phyloP scores from a whole-genome alignment of 805 yeast genomes.

The Wickerhamiella dianesei region DNA sequence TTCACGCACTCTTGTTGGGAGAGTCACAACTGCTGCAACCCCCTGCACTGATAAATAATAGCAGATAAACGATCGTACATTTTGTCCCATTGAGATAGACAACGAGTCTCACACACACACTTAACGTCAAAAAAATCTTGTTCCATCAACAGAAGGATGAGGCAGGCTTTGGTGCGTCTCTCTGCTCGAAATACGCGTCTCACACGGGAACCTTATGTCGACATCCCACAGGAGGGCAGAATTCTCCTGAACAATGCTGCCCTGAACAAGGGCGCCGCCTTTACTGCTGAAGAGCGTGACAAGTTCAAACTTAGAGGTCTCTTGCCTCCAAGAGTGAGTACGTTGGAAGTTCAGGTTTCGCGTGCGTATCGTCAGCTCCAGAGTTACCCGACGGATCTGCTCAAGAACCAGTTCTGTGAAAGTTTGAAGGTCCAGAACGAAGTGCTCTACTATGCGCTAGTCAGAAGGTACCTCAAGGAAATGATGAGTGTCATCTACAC shows the following conservation, averaged over 20 bases:
- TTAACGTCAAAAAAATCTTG: neutral
- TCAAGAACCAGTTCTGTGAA: slow-evolving; percentile 84
- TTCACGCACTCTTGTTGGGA: neutral
- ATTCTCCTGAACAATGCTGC: slow-evolving; percentile 73
- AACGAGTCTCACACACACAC: neutral
- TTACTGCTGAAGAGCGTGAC: slow-evolving; percentile 65
- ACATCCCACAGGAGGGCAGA: slow-evolving; percentile 34
- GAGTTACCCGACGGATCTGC: slow-evolving; percentile 63
- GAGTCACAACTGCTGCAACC: neutral
- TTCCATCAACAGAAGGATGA: too few species aligned
- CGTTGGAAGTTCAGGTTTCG: slow-evolving; percentile 77
- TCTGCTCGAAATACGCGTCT: slow-evolving; percentile 8
- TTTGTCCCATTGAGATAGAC: neutral
- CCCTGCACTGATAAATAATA: neutral
- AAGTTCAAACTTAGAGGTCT: slow-evolving; percentile 69
- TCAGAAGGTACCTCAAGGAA: slow-evolving; percentile 74
- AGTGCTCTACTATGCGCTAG: slow-evolving; percentile 74
- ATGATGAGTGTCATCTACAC: slow-evolving; percentile 29
- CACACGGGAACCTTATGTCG: slow-evolving; percentile 11
- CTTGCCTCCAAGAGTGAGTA: slow-evolving; percentile 67
- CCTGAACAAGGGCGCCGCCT: slow-evolving; percentile 89
- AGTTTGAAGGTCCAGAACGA: slow-evolving; percentile 83
- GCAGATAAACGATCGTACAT: neutral
- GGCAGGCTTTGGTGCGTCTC: neutral
- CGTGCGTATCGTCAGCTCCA: slow-evolving; percentile 78